Conservation (phyloP, 129 eudicot genomes). For the Flaveria bidentis region DNA sequence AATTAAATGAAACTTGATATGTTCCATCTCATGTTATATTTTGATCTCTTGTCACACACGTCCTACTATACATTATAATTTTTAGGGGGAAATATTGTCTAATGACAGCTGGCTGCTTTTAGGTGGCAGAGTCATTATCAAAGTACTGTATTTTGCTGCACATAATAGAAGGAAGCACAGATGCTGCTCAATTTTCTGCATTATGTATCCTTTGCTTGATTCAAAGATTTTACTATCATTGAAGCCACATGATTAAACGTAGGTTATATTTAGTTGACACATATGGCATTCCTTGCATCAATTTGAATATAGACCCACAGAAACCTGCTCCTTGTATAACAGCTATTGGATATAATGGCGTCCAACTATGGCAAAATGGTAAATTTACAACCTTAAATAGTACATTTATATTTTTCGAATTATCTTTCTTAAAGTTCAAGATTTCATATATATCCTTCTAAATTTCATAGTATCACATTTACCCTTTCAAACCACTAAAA, state of each 20-base stretch:
- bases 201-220: conserved; percentile 68
- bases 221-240: background rate
- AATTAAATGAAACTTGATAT: background rate
- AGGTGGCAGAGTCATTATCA: conserved; percentile 69
- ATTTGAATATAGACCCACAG: conserved; percentile 67
- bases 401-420: background rate
- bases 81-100: conserved; percentile 12
- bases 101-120: conserved; percentile 33
- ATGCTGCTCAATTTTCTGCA: conserved; percentile 74
- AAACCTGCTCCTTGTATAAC: conserved; percentile 72
- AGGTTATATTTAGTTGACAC: background rate
- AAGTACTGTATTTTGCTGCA: conserved; percentile 84
- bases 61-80: background rate
- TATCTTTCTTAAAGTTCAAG: background rate
- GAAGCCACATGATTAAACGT: conserved; percentile 6
- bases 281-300: conserved; percentile 41
- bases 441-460: background rate
- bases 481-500: conserved; percentile 9
- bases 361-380: conserved; percentile 84
- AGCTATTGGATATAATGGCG: conserved; percentile 81
- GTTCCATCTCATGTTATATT: conserved; percentile 16
- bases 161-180: conserved; percentile 67
- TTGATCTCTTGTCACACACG: background rate
- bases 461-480: background rate
- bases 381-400: conserved; percentile 14